phyloP scores from a whole-genome alignment of 179 eudicot genomes.

The Carnegiea gigantea region DNA sequence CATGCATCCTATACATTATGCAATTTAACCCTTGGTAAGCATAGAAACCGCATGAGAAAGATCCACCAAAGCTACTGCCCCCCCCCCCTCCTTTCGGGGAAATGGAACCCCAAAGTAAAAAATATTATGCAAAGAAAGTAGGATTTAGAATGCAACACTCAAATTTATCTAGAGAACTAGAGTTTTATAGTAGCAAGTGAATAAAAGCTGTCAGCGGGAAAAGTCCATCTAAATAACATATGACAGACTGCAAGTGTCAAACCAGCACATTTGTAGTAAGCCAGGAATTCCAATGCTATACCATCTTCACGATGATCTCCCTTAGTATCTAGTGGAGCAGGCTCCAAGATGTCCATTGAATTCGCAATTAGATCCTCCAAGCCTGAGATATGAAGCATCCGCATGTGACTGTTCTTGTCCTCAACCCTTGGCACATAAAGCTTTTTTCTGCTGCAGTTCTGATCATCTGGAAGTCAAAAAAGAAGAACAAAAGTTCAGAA shows the following conservation, averaged over 20 bases:
- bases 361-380: constrained; percentile 78
- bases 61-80: neutral
- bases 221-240: neutral
- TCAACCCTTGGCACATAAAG: constrained; percentile 97
- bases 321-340: constrained; percentile 63
- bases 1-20: neutral
- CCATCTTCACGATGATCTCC: constrained; percentile 94
- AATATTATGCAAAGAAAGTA: neutral
- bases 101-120: neutral
- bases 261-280: neutral
- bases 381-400: constrained; percentile 77
- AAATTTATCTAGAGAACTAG: neutral
- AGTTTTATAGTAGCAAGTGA: neutral
- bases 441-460: constrained; percentile 30
- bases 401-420: constrained; percentile 87
- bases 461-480: constrained; percentile 25
- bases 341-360: constrained; percentile 93
- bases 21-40: neutral
- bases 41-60: no score
- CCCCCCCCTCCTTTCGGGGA: neutral
- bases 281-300: constrained; percentile 25
- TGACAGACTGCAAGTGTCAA: no score
- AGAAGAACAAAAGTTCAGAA: constrained; percentile 3
- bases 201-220: neutral
- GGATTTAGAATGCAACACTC: neutral